Percentiles rank a stretch among this genome's conserved stretches.
These are phyloP conservation scores for Botrytis medusae DNA, from an alignment of 2,329 filamentous ascomycete species.

Conservation along the genomic window DNA sequence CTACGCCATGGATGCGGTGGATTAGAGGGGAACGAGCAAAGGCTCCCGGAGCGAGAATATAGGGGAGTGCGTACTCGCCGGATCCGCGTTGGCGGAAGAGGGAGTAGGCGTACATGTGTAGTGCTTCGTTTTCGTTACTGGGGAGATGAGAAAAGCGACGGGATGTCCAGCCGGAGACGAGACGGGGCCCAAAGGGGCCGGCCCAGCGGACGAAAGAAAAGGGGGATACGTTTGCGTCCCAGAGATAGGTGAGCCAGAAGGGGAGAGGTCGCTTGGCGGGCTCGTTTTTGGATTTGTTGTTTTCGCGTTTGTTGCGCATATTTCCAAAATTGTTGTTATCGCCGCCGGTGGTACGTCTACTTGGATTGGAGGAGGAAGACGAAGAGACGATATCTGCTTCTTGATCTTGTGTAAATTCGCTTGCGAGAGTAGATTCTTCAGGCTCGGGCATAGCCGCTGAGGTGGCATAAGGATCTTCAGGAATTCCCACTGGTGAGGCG, in stretches of 20 bases:
- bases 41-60: conserved; percentile 89
- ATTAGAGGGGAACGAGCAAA: conserved; percentile 88
- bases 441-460: conserved; percentile 78
- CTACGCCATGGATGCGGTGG: conserved; percentile 80
- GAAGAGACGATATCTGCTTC: conserved; percentile 47
- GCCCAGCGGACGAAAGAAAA: conserved; percentile 87
- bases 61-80: conserved; percentile 89
- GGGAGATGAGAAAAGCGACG: conserved; percentile 90
- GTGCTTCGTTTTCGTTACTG: conserved; percentile 71
- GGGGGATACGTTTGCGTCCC: conserved; percentile 95
- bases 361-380: conserved; percentile 40
- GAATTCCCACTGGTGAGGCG: conserved; percentile 90
- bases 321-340: conserved; percentile 56
- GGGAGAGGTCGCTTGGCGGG: conserved; percentile 59
- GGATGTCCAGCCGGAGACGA: conserved; percentile 93
- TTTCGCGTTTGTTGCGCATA: conserved; percentile 44
- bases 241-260: conserved; percentile 87
- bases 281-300: conserved; percentile 38
- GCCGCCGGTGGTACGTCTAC: conserved; percentile 31
- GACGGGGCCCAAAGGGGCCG: conserved; percentile 83
- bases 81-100: conserved; percentile 90
- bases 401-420: conserved; percentile 79
- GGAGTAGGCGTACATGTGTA: conserved; percentile 93
- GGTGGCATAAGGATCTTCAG: conserved; percentile 89
- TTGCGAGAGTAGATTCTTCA: conserved; percentile 67